Percentiles rank a stretch among this genome's conserved stretches.
phyloP scores from a whole-genome alignment of 116 monocot genomes.

The Zostera marina region DNA sequence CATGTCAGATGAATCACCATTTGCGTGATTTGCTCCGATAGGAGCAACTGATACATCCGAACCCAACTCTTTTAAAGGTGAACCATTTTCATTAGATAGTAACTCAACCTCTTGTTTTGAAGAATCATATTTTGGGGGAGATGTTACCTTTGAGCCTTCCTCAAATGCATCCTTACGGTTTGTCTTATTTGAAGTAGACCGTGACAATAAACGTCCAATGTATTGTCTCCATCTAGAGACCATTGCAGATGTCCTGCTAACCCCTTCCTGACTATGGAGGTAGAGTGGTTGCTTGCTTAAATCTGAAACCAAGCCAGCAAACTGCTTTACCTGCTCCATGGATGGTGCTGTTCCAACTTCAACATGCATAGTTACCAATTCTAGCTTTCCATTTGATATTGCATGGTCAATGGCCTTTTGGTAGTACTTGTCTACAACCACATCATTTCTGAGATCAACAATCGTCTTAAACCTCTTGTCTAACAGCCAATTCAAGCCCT shows the following conservation, averaged over 20 bases:
- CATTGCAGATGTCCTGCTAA: constrained; percentile 81
- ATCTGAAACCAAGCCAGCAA: constrained; percentile 56
- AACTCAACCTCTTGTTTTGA: constrained; percentile 1
- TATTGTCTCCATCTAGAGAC: constrained; percentile 89
- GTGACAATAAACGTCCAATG: constrained; percentile 23
- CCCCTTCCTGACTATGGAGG: constrained; percentile 85
- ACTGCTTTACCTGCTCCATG: constrained; percentile 62
- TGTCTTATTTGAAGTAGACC: constrained; percentile 2
- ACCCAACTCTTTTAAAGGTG: constrained; percentile 9
- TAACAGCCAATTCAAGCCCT: constrained; percentile 73
- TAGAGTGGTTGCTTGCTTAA: constrained; percentile 49
- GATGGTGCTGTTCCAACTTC: constrained; percentile 80
- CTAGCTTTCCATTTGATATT: constrained; percentile 44
- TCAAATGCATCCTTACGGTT: constrained; percentile 16
- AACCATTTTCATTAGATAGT: constrained; percentile 16
- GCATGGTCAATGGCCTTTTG: constrained; percentile 32
- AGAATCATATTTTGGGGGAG: constrained; percentile 4
- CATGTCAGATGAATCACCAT: constrained; percentile 4
- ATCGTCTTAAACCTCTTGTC: constrained; percentile 75
- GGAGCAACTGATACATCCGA: background rate
- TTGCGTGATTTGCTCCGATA: constrained; percentile 3
- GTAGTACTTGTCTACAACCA: constrained; percentile 43
- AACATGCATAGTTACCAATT: constrained; percentile 59
- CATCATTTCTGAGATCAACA: constrained; percentile 79
- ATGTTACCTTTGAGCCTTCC: constrained; percentile 9